Evolutionary conservation across 1,284 basidiomycete species (phyloP).

Genomic region (Sporisorium scitamineum): DNA sequence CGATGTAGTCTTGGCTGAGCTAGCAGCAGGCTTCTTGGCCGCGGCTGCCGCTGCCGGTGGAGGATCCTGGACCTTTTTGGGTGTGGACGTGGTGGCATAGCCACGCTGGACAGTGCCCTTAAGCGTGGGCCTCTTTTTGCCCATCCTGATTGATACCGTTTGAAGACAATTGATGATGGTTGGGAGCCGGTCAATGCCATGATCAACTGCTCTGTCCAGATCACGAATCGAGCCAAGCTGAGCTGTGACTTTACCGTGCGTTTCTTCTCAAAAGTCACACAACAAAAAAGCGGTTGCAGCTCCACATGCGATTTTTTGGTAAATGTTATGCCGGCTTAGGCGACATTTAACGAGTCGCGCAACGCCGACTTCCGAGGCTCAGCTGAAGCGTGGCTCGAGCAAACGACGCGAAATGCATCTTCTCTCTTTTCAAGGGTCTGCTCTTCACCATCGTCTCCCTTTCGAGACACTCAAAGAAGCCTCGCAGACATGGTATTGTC

Average conservation of each 20-base stretch:
- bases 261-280: slow-evolving; percentile 29
- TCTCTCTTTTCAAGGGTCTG: slow-evolving; percentile 9
- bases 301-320: slow-evolving; percentile 22
- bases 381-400: slow-evolving; percentile 27
- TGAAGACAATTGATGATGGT: slow-evolving; percentile 1
- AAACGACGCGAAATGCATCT: slow-evolving; percentile 17
- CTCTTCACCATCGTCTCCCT: not conserved
- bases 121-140: slow-evolving; percentile 65
- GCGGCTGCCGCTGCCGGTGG: slow-evolving; percentile 35
- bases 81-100: slow-evolving; percentile 75
- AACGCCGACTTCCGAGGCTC: slow-evolving; percentile 23
- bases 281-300: slow-evolving; percentile 9
- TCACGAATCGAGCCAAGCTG: slow-evolving; percentile 11
- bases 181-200: not conserved
- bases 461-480: not conserved
- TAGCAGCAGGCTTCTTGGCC: slow-evolving; percentile 65
- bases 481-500: slow-evolving; percentile 11
- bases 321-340: slow-evolving; percentile 14
- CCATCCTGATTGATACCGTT: slow-evolving; percentile 22
- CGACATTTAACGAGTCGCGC: not conserved
- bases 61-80: slow-evolving; percentile 78
- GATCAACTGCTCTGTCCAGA: not conserved
- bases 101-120: slow-evolving; percentile 63
- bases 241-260: slow-evolving; percentile 2
- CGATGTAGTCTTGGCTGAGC: slow-evolving; percentile 13